Evolutionary conservation across 805 yeast genomes (phyloP).

Genomic region (Candida nonsorbophila): DNA sequence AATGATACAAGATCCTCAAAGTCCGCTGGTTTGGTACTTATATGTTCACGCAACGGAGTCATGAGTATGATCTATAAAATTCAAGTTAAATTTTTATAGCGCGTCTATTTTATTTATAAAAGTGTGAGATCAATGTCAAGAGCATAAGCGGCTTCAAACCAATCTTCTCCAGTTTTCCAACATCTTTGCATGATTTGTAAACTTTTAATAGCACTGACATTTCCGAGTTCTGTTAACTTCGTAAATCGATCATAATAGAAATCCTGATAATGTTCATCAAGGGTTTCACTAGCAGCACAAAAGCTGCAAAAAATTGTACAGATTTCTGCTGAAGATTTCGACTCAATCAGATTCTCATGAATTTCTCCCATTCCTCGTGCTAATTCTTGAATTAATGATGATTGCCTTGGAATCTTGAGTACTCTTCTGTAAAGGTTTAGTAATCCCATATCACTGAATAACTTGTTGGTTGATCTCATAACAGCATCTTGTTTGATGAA

Average conservation of each 20-base stretch:
- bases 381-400: constrained; percentile 44
- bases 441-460: constrained; percentile 49
- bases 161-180: constrained; percentile 50
- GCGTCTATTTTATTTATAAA: constrained; percentile 2
- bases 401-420: constrained; percentile 39
- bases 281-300: constrained; percentile 55
- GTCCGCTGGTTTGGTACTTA: constrained; percentile 11
- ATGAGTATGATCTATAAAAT: too few relatives aligned
- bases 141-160: constrained; percentile 43
- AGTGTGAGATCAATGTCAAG: constrained; percentile 39
- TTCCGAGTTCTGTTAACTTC: constrained; percentile 37
- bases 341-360: constrained; percentile 34
- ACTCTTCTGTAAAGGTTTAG: constrained; percentile 56
- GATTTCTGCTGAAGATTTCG: constrained; percentile 46
- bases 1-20: constrained; percentile 17
- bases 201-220: constrained; percentile 40
- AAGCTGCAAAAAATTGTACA: constrained; percentile 53
- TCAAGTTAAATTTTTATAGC: neutral
- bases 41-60: too few relatives aligned
- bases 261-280: constrained; percentile 27
- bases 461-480: constrained; percentile 44
- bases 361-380: constrained; percentile 35
- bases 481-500: constrained; percentile 25
- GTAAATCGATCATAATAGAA: constrained; percentile 36
- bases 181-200: constrained; percentile 44